Evolutionary conservation across 306 rosid genomes (phyloP).

Genomic region (Pachyrhizus erosus): DNA sequence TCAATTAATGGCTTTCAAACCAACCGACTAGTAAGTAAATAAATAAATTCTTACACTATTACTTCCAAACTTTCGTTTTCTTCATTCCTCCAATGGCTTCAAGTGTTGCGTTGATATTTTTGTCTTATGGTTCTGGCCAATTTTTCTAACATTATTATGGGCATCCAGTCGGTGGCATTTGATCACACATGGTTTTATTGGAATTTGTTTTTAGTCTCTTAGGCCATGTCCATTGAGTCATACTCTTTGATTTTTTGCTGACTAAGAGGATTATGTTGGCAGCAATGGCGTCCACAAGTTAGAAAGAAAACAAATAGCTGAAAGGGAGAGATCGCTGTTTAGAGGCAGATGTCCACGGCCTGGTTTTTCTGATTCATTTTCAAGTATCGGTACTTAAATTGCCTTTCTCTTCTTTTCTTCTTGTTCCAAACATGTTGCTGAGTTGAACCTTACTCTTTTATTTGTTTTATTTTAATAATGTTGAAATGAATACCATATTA

Average conservation of each 20-base stretch:
- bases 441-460: background rate
- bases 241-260: conserved; percentile 45
- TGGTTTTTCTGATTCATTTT: conserved; percentile 70
- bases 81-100: too few species aligned
- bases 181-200: conserved; percentile 16
- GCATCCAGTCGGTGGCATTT: background rate
- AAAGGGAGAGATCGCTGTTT: conserved; percentile 1
- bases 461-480: conserved; percentile 26
- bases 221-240: conserved; percentile 36
- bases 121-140: background rate
- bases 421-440: conserved; percentile 1
- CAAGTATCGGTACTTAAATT: conserved; percentile 58
- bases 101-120: too few species aligned
- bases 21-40: background rate
- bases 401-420: background rate
- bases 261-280: conserved; percentile 52
- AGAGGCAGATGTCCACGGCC: conserved; percentile 55
- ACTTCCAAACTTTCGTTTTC: background rate
- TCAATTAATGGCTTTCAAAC: background rate
- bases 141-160: background rate
- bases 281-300: conserved; percentile 57
- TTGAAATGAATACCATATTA: conserved; percentile 37
- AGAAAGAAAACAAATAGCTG: conserved; percentile 46
- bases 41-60: background rate
- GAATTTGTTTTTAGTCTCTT: conserved; percentile 22